Evolutionary conservation across 192 early-diverging fungal species (phyloP).

Genomic region (Podila epigama): DNA sequence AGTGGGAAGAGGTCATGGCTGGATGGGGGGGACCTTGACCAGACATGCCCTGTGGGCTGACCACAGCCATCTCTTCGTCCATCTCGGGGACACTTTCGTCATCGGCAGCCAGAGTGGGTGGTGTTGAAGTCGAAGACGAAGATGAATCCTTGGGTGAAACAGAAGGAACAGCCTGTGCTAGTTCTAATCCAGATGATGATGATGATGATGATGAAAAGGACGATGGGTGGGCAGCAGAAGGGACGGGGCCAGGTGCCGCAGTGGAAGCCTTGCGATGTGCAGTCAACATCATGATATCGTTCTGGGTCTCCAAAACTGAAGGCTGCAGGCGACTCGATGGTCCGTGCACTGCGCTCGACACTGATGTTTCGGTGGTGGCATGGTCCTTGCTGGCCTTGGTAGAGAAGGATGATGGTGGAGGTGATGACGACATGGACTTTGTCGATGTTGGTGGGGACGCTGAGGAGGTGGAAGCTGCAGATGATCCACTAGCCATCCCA

Average conservation of each 20-base stretch:
- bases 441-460: constrained; percentile 26
- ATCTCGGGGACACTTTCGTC: constrained; percentile 17
- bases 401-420: constrained; percentile 10
- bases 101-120: constrained; percentile 7
- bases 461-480: constrained; percentile 12
- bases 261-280: constrained; percentile 6
- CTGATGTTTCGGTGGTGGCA: background rate
- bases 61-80: constrained; percentile 11
- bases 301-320: constrained; percentile 6
- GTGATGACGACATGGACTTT: constrained; percentile 36
- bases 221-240: no score
- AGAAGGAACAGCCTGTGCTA: background rate
- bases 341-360: background rate
- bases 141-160: background rate
- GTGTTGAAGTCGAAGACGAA: constrained; percentile 10
- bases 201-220: background rate
- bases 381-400: background rate
- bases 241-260: no score
- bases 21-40: background rate
- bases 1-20: background rate
- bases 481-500: constrained; percentile 24
- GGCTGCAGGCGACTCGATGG: background rate
- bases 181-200: background rate
- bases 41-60: background rate
- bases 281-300: constrained; percentile 26